These are phyloP conservation scores for Jackrogersella minutella DNA, from an alignment of 495 filamentous ascomycete species.

Conservation along the genomic window DNA sequence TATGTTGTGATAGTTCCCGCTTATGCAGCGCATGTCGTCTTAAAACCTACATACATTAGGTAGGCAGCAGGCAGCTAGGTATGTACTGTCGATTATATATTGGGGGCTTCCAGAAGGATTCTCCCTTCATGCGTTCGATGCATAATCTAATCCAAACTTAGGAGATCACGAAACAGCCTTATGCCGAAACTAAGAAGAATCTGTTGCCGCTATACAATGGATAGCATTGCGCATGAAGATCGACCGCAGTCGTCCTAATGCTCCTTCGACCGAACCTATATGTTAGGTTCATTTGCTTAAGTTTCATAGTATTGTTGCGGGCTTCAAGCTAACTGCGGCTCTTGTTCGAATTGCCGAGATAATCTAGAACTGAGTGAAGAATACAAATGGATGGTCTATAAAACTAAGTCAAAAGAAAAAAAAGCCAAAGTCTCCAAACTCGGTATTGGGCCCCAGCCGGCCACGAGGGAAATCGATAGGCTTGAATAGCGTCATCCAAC, in stretches of 20 bases:
- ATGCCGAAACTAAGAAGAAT: conserved; percentile 13
- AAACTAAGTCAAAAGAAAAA: not conserved
- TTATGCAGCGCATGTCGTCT: not conserved
- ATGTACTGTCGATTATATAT: not conserved
- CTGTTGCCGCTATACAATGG: too few relatives aligned
- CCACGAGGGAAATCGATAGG: conserved; percentile 16
- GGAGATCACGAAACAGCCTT: conserved; percentile 6
- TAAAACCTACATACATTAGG: too few relatives aligned
- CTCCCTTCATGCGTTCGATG: conserved; percentile 26
- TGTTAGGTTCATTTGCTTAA: not conserved
- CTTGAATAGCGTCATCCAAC: conserved; percentile 29
- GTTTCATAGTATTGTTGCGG: not conserved
- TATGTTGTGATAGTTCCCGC: conserved; percentile 4
- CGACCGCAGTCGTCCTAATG: conserved; percentile 2
- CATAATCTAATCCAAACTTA: conserved; percentile 24
- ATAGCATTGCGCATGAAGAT: conserved; percentile 20
- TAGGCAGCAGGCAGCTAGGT: too few relatives aligned
- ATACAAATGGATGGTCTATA: too few relatives aligned
- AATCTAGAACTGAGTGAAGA: not conserved
- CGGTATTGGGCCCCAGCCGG: conserved; percentile 14
- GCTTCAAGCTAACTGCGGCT: not conserved
- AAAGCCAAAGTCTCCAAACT: conserved; percentile 21
- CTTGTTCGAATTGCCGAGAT: not conserved
- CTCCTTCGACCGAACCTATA: conserved; percentile 20
- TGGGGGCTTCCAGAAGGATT: conserved; percentile 35